A percentile compares a stretch with the other conserved stretches of the same genome.
These are phyloP conservation scores for Diaporthe eres DNA, from an alignment of 2,329 filamentous ascomycete genomes.

Conservation along the genomic window DNA sequence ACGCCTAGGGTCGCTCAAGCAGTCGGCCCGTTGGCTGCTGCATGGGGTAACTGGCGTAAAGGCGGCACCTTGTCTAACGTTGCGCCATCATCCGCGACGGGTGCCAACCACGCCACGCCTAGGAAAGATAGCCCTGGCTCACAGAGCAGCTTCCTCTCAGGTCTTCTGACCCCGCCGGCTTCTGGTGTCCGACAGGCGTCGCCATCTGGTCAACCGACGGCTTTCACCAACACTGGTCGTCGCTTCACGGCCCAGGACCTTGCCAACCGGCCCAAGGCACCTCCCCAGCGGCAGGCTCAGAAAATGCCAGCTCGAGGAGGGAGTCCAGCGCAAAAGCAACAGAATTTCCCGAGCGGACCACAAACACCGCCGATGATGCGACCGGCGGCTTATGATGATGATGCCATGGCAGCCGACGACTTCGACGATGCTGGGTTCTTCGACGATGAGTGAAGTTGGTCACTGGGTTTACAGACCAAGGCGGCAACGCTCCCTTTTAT, in stretches of 20 bases:
- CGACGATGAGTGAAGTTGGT: slow-evolving; percentile 45
- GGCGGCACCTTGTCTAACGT: slow-evolving; percentile 68
- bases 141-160: slow-evolving; percentile 76
- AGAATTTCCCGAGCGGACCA: slow-evolving; percentile 53
- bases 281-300: slow-evolving; percentile 55
- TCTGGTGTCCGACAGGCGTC: slow-evolving; percentile 78
- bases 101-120: slow-evolving; percentile 66
- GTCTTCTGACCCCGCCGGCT: slow-evolving; percentile 90
- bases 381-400: slow-evolving; percentile 70
- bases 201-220: slow-evolving; percentile 60
- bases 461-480: neutral
- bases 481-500: slow-evolving; percentile 3
- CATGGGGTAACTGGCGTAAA: slow-evolving; percentile 96
- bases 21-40: slow-evolving; percentile 84
- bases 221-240: slow-evolving; percentile 72
- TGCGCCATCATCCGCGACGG: slow-evolving; percentile 56
- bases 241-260: slow-evolving; percentile 68
- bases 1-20: slow-evolving; percentile 88
- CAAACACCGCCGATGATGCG: slow-evolving; percentile 75
- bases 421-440: slow-evolving; percentile 72
- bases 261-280: slow-evolving; percentile 54
- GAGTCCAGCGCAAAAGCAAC: slow-evolving; percentile 60
- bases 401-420: slow-evolving; percentile 68
- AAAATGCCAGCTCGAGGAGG: slow-evolving; percentile 54
- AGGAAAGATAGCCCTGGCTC: slow-evolving; percentile 69